Percentiles rank a stretch among this genome's conserved stretches.
Evolutionary conservation across 768 basidiomycete genomes (phyloP).

Genomic region (Imleria badia): DNA sequence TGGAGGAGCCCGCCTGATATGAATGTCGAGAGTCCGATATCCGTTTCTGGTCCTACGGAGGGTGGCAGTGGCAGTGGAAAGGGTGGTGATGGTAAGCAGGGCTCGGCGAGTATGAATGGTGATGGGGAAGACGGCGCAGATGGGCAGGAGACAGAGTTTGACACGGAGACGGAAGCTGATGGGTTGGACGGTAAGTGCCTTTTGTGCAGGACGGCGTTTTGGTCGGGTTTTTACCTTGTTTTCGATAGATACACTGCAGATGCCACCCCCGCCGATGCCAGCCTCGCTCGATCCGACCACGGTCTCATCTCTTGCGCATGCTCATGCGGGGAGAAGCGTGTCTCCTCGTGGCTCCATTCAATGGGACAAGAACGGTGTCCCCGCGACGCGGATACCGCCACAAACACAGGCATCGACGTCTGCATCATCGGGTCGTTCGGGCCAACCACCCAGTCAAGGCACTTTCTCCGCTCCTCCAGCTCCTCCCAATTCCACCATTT

Average conservation of each 20-base stretch:
- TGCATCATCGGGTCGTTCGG: not conserved
- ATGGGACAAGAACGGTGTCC: constrained; percentile 14
- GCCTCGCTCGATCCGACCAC: constrained; percentile 43
- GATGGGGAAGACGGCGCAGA: constrained; percentile 17
- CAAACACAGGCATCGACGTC: constrained; percentile 4
- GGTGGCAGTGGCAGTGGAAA: not conserved
- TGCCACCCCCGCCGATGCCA: constrained; percentile 56
- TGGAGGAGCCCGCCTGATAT: constrained; percentile 20
- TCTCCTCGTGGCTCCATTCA: constrained; percentile 21
- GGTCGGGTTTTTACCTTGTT: not conserved
- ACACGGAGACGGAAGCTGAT: constrained; percentile 31
- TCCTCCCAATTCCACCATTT: not conserved
- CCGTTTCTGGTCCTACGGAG: constrained; percentile 7
- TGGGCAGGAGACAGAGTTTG: constrained; percentile 33
- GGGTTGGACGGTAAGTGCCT: constrained; percentile 23
- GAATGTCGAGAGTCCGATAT: constrained; percentile 22
- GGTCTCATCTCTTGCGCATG: constrained; percentile 30
- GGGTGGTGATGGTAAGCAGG: not conserved
- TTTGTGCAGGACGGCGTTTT: not conserved
- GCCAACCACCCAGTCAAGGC: constrained; percentile 8
- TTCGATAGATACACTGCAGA: constrained; percentile 36
- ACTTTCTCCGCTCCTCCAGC: not conserved
- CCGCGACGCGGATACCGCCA: constrained; percentile 14
- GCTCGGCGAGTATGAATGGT: not conserved
- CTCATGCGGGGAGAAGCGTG: constrained; percentile 12